These are phyloP conservation scores for Eucalyptus pumila DNA, from an alignment of 345 rosid species.

Conservation along the genomic window DNA sequence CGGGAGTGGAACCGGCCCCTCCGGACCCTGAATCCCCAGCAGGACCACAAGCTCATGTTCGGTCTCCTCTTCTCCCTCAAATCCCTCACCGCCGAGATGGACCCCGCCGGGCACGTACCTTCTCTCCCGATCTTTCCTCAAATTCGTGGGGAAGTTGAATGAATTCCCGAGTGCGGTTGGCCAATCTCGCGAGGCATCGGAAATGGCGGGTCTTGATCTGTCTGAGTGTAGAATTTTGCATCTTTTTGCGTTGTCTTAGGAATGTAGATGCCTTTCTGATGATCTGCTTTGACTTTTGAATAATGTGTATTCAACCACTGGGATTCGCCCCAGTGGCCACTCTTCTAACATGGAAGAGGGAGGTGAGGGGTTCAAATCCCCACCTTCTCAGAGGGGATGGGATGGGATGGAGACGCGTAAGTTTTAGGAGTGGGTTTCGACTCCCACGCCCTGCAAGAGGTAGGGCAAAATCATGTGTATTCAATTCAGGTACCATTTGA, in stretches of 20 bases:
- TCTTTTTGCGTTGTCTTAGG: not conserved
- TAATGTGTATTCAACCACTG: no score
- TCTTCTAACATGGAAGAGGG: no score
- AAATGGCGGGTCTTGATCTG: not conserved
- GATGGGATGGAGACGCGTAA: no score
- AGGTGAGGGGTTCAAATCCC: no score
- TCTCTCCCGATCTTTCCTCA: not conserved
- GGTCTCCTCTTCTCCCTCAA: slow-evolving; percentile 98
- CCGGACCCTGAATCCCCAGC: slow-evolving; percentile 70
- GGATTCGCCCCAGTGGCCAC: no score
- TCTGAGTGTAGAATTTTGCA: not conserved
- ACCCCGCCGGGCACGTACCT: slow-evolving; percentile 22
- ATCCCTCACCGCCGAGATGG: slow-evolving; percentile 94
- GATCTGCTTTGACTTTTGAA: no score
- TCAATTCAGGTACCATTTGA: no score
- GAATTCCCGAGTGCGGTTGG: not conserved
- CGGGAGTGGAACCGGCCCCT: slow-evolving; percentile 91
- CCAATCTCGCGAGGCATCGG: not conserved
- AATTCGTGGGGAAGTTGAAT: not conserved
- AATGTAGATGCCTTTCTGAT: no score
- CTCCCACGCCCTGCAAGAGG: no score
- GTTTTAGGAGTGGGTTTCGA: no score
- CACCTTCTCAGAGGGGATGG: no score
- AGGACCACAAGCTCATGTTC: slow-evolving; percentile 94
- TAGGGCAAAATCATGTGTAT: no score